phyloP scores from a whole-genome alignment of 768 basidiomycete genomes.

The Leccinum boreale region DNA sequence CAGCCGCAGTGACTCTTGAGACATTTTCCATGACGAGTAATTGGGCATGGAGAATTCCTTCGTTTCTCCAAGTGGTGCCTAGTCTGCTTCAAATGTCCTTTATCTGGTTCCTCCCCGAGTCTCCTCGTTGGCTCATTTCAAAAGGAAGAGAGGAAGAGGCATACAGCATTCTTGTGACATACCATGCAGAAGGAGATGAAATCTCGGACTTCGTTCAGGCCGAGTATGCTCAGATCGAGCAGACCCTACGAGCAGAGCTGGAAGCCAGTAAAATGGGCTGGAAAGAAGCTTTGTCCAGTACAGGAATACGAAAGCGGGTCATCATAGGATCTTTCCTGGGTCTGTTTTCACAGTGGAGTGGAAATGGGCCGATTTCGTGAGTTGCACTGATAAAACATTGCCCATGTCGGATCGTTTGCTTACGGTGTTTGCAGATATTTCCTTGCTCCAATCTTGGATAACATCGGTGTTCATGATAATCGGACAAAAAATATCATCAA shows the following conservation, averaged over 20 bases:
- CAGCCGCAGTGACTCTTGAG: constrained; percentile 55
- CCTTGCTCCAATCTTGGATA: constrained; percentile 14
- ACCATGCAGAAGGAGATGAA: not conserved
- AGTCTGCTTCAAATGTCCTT: constrained; percentile 52
- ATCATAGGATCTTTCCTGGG: constrained; percentile 11
- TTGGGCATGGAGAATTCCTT: constrained; percentile 70
- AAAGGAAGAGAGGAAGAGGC: constrained; percentile 53
- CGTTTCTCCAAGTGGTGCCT: constrained; percentile 55
- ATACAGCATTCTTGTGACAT: constrained; percentile 42
- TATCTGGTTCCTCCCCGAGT: constrained; percentile 59
- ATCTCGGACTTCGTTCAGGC: not conserved
- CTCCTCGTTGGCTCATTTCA: constrained; percentile 62
- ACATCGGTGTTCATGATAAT: constrained; percentile 20
- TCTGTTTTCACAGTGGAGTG: constrained; percentile 16
- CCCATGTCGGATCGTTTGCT: not conserved
- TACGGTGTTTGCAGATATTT: constrained; percentile 4
- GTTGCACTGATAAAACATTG: not conserved
- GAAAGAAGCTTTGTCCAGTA: constrained; percentile 2
- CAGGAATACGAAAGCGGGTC: constrained; percentile 17
- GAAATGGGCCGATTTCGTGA: constrained; percentile 11
- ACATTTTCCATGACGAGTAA: constrained; percentile 57
- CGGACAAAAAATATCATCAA: constrained; percentile 16
- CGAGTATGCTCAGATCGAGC: not conserved
- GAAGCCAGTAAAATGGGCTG: not conserved
- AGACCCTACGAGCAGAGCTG: constrained; percentile 23